Evolutionary conservation across 176 grass and related monocot species (phyloP), one percentile per base, ranked within the genome.

Genomic region (Lolium rigidum): DNA sequence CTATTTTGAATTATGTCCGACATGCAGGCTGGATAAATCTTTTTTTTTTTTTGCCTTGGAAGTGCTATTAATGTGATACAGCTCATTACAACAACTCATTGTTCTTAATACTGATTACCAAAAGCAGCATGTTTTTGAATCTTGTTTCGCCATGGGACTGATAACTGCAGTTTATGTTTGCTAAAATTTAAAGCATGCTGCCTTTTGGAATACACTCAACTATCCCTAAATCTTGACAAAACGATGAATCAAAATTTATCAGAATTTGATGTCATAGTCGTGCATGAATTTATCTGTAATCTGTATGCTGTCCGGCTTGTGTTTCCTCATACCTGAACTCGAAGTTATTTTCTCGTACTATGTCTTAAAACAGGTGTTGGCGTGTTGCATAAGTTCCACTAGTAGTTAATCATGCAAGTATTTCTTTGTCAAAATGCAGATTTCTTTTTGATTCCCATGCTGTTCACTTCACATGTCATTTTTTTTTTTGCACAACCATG

Each of bases 121-220:
- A 16, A 2, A 79, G 22, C 8, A 16, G 17, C 68, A 80, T 1
- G 41, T 47, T 14, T 84, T 15, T 2, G 22, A 78, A 28, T 39
- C 5, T 31, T 64, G 6, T 55, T 65, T 16, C 12, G 51, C 11
- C 46, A 69, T 28, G 11, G 10, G 10, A 43, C 26, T 8, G 28
- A 14, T 37, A 79, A 18, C 35, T 66, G 13, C n/a, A 49, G 25
- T 87, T 87, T 6, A 5, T 12, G 66, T 83, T 70, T 50, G 56
- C 80, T 79, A 80, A 83, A 62, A 24, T 3, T 46, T 39, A 18
- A 21, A 73, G 39, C 35, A 74, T 26, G 50, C 44, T 84, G 16
- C n/a, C n/a, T n/a, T 11, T 10, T 78, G 13, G 50, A 18, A 77
- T 60, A 38, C 52, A 16, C 8, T 18, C 49, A 14, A 22, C 18